Conservation (phyloP, 106 monocot species). For the Platanthera zijinensis region DNA sequence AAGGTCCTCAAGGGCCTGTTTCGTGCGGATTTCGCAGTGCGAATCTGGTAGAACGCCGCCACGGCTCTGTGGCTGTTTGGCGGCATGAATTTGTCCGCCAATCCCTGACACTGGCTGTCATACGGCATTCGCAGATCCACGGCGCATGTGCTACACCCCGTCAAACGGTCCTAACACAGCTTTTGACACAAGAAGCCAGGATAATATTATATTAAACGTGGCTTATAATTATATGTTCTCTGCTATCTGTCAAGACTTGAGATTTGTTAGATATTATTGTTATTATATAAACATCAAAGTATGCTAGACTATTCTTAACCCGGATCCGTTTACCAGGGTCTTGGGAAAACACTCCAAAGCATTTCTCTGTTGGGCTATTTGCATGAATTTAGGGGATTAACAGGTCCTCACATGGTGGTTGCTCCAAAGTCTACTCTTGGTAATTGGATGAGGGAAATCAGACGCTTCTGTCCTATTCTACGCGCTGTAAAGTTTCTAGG, state of each 20-base stretch:
- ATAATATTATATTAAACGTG: not conserved
- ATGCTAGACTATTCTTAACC: not conserved
- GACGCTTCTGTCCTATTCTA: constrained; percentile 76
- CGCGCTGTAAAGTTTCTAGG: constrained; percentile 86
- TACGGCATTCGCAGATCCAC: too few relatives aligned
- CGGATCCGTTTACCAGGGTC: constrained; percentile 36
- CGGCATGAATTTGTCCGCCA: too few relatives aligned
- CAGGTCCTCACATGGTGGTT: constrained; percentile 93
- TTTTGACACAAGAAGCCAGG: not conserved
- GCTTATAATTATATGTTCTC: not conserved
- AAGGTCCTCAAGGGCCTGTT: not conserved
- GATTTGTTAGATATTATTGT: not conserved
- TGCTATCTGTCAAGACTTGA: not conserved
- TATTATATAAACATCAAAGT: not conserved
- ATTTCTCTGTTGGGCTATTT: constrained; percentile 85
- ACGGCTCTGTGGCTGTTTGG: too few relatives aligned
- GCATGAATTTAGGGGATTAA: constrained; percentile 80
- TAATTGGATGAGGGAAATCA: constrained; percentile 95
- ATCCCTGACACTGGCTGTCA: too few relatives aligned
- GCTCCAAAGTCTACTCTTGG: constrained; percentile 94
- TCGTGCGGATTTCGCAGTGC: too few relatives aligned
- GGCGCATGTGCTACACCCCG: too few relatives aligned
- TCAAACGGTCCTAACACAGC: too few relatives aligned
- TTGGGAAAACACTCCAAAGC: constrained; percentile 95
- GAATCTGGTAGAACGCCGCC: too few relatives aligned